These are phyloP conservation scores for Novakomyces olei DNA, from an alignment of 805 yeast genomes.

Conservation along the genomic window DNA sequence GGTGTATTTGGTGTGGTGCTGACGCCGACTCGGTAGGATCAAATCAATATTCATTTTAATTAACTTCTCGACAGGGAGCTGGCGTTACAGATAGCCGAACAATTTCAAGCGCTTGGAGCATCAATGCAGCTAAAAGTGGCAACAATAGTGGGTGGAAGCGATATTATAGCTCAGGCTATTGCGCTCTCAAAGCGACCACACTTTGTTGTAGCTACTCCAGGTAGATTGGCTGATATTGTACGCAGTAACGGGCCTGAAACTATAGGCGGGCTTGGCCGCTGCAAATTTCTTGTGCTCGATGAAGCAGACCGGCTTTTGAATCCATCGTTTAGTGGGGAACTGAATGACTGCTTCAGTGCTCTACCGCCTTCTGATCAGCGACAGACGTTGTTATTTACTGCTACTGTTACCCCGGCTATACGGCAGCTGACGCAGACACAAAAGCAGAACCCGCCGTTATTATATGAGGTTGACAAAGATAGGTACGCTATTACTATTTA, in stretches of 20 bases:
- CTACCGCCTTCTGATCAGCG: constrained; percentile 52
- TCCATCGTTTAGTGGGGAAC: constrained; percentile 59
- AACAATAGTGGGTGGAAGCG: constrained; percentile 86
- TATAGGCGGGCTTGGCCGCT: constrained; percentile 50
- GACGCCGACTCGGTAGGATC: constrained; percentile 35
- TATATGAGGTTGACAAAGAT: constrained; percentile 60
- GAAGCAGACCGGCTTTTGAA: constrained; percentile 88
- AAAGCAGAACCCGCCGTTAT: constrained; percentile 34
- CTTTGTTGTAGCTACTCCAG: constrained; percentile 92
- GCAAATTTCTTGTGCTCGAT: constrained; percentile 67
- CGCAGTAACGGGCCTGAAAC: constrained; percentile 76
- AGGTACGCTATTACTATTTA: constrained; percentile 4
- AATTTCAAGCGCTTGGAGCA: constrained; percentile 80
- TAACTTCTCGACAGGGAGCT: constrained; percentile 43
- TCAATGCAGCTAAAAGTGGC: constrained; percentile 63
- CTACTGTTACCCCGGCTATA: constrained; percentile 87
- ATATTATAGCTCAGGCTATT: constrained; percentile 71
- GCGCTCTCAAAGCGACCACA: constrained; percentile 70
- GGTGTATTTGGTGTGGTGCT: constrained; percentile 77
- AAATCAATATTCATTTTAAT: not conserved
- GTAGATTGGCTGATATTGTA: constrained; percentile 83
- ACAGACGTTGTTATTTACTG: constrained; percentile 82
- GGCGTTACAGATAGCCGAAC: constrained; percentile 93
- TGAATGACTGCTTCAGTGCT: constrained; percentile 45
- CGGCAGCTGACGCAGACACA: constrained; percentile 40